A percentile compares a stretch with the other conserved stretches of the same genome.
These are phyloP conservation scores for Endocladia muricata DNA, from an alignment of 31 red algal species.

Conservation along the genomic window DNA sequence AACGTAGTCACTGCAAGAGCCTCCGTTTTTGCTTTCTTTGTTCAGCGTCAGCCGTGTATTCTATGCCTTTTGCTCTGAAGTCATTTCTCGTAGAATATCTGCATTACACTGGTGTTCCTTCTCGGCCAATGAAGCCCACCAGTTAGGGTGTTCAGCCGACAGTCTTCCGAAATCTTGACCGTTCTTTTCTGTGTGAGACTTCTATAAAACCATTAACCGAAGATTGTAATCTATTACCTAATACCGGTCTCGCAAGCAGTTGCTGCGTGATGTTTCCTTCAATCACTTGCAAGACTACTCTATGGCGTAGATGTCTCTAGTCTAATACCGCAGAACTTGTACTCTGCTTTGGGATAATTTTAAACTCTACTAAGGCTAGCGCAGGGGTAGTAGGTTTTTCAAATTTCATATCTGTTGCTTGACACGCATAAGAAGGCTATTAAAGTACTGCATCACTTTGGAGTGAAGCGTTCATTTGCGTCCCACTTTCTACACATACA, in stretches of 20 bases:
- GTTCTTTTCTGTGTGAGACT: background rate
- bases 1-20: background rate
- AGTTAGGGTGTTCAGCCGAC: background rate
- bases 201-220: background rate
- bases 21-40: background rate
- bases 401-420: conserved; percentile 18
- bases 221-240: background rate
- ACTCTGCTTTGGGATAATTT: background rate
- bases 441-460: background rate
- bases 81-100: background rate
- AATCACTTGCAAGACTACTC: background rate
- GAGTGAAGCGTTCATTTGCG: background rate
- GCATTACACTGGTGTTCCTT: conserved; percentile 4
- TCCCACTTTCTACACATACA: background rate
- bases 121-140: conserved; percentile 3
- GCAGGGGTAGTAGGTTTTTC: background rate
- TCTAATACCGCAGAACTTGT: conserved; percentile 12
- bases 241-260: background rate
- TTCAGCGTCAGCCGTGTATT: background rate
- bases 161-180: background rate
- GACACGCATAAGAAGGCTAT: background rate
- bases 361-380: background rate
- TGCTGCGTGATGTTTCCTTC: background rate
- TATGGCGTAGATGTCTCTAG: background rate
- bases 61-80: background rate